phyloP scores from a whole-genome alignment of 2,329 filamentous ascomycete species.

The Colletotrichum sp. region DNA sequence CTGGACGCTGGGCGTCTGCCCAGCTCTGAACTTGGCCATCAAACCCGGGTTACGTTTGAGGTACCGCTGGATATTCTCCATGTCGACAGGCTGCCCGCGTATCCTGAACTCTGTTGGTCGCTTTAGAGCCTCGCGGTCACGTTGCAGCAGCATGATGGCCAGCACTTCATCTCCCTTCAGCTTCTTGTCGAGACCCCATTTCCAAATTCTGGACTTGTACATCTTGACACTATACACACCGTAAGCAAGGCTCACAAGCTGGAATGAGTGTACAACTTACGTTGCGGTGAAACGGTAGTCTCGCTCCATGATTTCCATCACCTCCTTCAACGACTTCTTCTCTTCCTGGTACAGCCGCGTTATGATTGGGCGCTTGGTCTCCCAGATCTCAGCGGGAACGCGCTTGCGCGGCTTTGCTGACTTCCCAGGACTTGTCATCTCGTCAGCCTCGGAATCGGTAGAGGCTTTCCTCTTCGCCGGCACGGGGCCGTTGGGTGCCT shows the following conservation, averaged over 20 bases:
- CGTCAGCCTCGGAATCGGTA: slow-evolving; percentile 32
- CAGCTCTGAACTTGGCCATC: slow-evolving; percentile 34
- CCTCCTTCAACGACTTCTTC: slow-evolving; percentile 44
- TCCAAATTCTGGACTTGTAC: slow-evolving; percentile 47
- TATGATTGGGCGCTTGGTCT: slow-evolving; percentile 39
- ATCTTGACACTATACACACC: slow-evolving; percentile 39
- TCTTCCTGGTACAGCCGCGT: slow-evolving; percentile 44
- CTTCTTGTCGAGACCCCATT: slow-evolving; percentile 48
- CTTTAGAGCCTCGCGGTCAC: slow-evolving; percentile 38
- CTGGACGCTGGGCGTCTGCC: slow-evolving; percentile 33
- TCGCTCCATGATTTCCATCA: slow-evolving; percentile 42
- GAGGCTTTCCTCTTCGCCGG: slow-evolving; percentile 26
- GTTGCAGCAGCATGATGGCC: slow-evolving; percentile 40
- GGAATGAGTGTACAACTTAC: slow-evolving; percentile 29
- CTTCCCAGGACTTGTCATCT: slow-evolving; percentile 25
- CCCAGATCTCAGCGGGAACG: slow-evolving; percentile 36
- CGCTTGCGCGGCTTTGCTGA: slow-evolving; percentile 27
- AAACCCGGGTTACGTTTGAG: slow-evolving; percentile 42
- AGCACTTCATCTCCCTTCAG: slow-evolving; percentile 45
- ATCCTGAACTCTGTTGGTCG: slow-evolving; percentile 40
- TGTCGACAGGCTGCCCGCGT: slow-evolving; percentile 41
- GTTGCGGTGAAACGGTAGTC: slow-evolving; percentile 43
- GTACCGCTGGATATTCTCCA: slow-evolving; percentile 45
- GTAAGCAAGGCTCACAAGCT: neutral
- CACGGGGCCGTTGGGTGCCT: neutral